Percentiles rank a stretch among this genome's conserved stretches.
These are phyloP conservation scores for Penicillium cataractarum DNA, from an alignment of 495 filamentous ascomycete genomes.

Conservation along the genomic window DNA sequence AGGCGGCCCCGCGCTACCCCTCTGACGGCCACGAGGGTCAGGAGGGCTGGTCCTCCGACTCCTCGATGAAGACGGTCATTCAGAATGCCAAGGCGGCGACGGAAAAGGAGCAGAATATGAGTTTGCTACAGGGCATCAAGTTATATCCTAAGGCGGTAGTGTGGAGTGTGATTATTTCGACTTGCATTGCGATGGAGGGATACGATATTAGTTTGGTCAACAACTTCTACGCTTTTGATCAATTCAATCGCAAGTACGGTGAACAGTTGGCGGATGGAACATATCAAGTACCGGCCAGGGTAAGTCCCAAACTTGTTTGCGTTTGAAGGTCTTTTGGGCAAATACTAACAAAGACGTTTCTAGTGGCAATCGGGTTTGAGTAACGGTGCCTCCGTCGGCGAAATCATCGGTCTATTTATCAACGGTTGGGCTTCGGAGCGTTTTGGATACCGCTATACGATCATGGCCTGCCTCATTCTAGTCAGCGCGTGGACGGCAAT, in stretches of 20 bases:
- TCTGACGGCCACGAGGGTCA: slow-evolving; percentile 15
- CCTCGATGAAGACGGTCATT: slow-evolving; percentile 41
- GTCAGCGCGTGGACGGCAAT: slow-evolving; percentile 72
- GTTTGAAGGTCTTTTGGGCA: background rate
- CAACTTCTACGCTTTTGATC: slow-evolving; percentile 52
- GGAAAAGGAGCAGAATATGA: slow-evolving; percentile 53
- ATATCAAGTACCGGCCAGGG: slow-evolving; percentile 67
- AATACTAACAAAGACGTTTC: slow-evolving; percentile 4
- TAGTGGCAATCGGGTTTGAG: slow-evolving; percentile 78
- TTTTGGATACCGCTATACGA: slow-evolving; percentile 74
- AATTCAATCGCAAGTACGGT: slow-evolving; percentile 74
- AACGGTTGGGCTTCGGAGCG: slow-evolving; percentile 77
- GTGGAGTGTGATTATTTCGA: slow-evolving; percentile 59
- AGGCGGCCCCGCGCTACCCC: slow-evolving; percentile 21
- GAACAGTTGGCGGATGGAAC: slow-evolving; percentile 54
- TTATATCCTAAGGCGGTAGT: slow-evolving; percentile 60
- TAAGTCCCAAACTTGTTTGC: slow-evolving; percentile 24
- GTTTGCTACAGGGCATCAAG: slow-evolving; percentile 46
- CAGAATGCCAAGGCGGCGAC: slow-evolving; percentile 49
- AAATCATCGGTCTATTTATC: slow-evolving; percentile 76
- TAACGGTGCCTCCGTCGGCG: slow-evolving; percentile 67
- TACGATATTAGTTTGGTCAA: slow-evolving; percentile 59
- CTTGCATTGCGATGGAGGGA: slow-evolving; percentile 61
- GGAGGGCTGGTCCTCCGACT: slow-evolving; percentile 27
- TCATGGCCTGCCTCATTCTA: slow-evolving; percentile 67